Evolutionary conservation across 805 yeast species (phyloP), one percentile per base, ranked within the genome.

Genomic region (Yamadazyma scolyti): DNA sequence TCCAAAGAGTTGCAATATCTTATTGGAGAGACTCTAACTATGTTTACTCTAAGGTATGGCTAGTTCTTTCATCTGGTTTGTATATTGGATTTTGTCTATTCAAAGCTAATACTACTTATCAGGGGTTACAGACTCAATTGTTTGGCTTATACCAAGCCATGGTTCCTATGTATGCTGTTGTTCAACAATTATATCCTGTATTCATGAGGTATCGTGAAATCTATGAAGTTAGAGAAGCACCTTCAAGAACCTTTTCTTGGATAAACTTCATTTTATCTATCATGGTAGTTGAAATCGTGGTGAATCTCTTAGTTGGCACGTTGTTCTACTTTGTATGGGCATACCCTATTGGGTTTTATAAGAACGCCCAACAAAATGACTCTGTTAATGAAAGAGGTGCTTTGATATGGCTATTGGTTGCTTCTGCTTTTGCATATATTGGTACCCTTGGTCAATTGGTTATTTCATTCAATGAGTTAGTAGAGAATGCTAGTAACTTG

Each of bases 51-150:
- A 84, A 82, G 60, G 44, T 75, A 14, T 62, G 65, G 45, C 69
- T 82, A 58, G 67, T 76, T 39, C 49, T 69, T 23, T 52, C 73
- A 13, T 65, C 78, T 24, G 76, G 83, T 25, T 49, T 83, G 13
- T 78, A 79, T 50, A 73, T 79, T 41, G 95, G 95, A 20, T 84
- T 84, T 56, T 65, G 77, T 0, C 85, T 78, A 58, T 79, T 72
- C 57, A 79, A 77, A 37, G 82, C 87, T 23, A 53, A 54, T 35
- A 69, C 68, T 7, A 71, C 87, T 11, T 50, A 67, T 26, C 86
- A 61, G 57, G 70, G 68, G 22, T 51, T 65, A 47, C 95, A 86
- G 55, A 84, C 85, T 56, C 93, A 71, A 39, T 62, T 72, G 64
- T 67, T 71, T 34, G 55, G 75, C 15, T 56, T 68, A 25, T 73